Percentiles rank a stretch among this genome's conserved stretches.
phyloP scores from a whole-genome alignment of 352 stramenopile genomes.

The Peronosclerospora sorghi region DNA sequence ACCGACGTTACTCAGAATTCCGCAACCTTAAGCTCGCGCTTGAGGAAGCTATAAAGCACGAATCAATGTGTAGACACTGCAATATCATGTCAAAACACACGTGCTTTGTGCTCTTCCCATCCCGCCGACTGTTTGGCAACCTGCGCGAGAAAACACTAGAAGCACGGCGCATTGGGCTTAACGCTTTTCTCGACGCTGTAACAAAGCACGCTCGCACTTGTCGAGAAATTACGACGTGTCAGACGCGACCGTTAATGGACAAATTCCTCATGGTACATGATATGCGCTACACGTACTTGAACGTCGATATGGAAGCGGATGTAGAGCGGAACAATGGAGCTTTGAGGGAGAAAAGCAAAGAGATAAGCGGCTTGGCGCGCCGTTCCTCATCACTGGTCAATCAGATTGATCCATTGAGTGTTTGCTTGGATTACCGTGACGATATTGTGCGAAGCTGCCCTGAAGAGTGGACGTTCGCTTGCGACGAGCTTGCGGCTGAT shows the following conservation, averaged over 20 bases:
- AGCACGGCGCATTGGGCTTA: slow-evolving; percentile 57
- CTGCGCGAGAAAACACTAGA: slow-evolving; percentile 64
- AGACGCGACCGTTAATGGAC: slow-evolving; percentile 70
- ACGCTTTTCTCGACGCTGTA: slow-evolving; percentile 66
- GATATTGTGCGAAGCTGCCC: slow-evolving; percentile 18
- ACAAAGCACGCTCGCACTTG: slow-evolving; percentile 70
- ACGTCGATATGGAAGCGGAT: slow-evolving; percentile 66
- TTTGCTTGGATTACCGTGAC: slow-evolving; percentile 24
- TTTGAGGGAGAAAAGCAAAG: slow-evolving; percentile 16
- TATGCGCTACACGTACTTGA: slow-evolving; percentile 83
- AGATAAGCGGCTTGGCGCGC: slow-evolving; percentile 13
- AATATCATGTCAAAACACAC: slow-evolving; percentile 70
- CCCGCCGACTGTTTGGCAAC: slow-evolving; percentile 65
- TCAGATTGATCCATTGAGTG: slow-evolving; percentile 24
- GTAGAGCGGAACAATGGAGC: slow-evolving; percentile 34
- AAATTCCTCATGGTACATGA: slow-evolving; percentile 84
- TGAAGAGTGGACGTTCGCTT: slow-evolving; percentile 16
- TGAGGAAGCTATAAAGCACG: slow-evolving; percentile 45
- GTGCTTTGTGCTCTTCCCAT: slow-evolving; percentile 74
- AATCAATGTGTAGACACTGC: slow-evolving; percentile 68
- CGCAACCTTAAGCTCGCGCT: slow-evolving; percentile 56
- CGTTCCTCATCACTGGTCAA: slow-evolving; percentile 20
- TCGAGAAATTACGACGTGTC: slow-evolving; percentile 50
- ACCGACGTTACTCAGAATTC: slow-evolving; percentile 81
- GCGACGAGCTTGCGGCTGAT: slow-evolving; percentile 16